Evolutionary conservation across 2,329 filamentous ascomycete species (phyloP), one percentile per base, ranked within the genome.

Genomic region (Calonectria honghensis): DNA sequence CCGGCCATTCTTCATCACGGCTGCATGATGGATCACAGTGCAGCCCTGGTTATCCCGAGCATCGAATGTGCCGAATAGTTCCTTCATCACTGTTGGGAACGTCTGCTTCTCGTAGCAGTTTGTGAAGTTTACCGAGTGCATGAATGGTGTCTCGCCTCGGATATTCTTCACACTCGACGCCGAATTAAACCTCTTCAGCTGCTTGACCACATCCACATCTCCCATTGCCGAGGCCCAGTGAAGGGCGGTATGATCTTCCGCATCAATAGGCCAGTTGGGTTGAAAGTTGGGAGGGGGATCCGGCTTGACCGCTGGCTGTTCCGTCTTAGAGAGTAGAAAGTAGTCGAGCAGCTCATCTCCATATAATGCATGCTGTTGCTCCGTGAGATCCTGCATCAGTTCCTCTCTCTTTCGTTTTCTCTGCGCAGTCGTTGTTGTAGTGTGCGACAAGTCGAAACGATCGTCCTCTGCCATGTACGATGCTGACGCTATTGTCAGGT

Each of bases 141-240:
- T 98, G 45, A 99, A 91, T 0, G 97, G 96, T 0, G 97, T 98
- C 85, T 98, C 96, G 72, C 94, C 94, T 27, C 92, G 89, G 57
- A 91, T 86, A 72, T 96, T 96, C 69, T 93, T 90, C 3, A 93
- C 92, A 37, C 92, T 91, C 20, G 95, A 89, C 75, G 92, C 92
- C 14, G 96, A 96, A 52, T 94, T 93, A 75, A 96, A 95, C 51
- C 92, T 90, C 79, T 97, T 94, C 24, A 99, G 89, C 84, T 98
- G 94, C 84, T 94, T 95, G 75, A 98, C 95, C 20, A 98, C 95
- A 64, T 96, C 94, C 37, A 98, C 89, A 79, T 98, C 97, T 73
- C 97, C 97, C 96, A 99, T 99, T 31, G 97, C 95, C 68, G 95
- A 96, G 24, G 96, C 97, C 97, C 97, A 99, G 83, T 99, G 97